Conservation (phyloP, 441 rosid genomes). For the Pelargonium fulgidum region DNA sequence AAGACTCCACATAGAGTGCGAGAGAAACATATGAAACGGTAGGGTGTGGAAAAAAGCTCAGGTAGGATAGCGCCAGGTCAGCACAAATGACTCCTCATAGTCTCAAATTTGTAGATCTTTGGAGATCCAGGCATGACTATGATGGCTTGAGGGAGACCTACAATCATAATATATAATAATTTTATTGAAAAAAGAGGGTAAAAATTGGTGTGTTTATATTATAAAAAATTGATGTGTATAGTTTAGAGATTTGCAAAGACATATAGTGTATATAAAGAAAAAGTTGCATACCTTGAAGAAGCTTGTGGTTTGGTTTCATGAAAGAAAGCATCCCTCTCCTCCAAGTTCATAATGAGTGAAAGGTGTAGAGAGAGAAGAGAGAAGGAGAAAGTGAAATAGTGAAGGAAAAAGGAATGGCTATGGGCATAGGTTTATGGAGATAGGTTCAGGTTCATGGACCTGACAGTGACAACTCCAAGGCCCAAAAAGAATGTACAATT, state of each 20-base stretch:
- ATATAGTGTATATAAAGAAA: neutral
- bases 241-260: neutral
- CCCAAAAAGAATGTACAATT: neutral
- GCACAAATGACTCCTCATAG: neutral
- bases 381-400: neutral
- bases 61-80: neutral
- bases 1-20: neutral
- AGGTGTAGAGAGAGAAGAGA: neutral
- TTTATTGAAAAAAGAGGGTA: no score
- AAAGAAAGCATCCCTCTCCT: neutral
- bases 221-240: no score
- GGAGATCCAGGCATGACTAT: neutral
- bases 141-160: neutral
- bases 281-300: neutral
- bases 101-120: neutral
- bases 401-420: no score
- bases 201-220: neutral
- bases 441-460: neutral
- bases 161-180: neutral
- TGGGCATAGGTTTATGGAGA: neutral
- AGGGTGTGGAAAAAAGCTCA: neutral
- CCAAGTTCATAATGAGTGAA: neutral
- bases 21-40: neutral
- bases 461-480: neutral
- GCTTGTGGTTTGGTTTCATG: neutral